phyloP scores from a whole-genome alignment of 352 stramenopile species.

The Phytophthora crassamura region DNA sequence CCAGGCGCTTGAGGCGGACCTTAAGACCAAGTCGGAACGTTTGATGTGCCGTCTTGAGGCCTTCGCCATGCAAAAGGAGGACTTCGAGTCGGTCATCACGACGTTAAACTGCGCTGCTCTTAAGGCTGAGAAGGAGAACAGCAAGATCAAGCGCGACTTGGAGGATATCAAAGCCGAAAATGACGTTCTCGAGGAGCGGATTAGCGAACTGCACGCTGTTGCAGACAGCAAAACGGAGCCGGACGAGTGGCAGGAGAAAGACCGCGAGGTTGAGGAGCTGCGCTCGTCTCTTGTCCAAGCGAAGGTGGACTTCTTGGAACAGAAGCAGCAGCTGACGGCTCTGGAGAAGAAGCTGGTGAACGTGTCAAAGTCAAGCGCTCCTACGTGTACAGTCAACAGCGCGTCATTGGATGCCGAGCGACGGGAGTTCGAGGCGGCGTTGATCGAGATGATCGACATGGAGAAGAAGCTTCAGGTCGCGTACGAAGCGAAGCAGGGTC shows the following conservation, averaged over 20 bases:
- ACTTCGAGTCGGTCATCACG: slow-evolving; percentile 37
- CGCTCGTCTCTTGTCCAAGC: slow-evolving; percentile 68
- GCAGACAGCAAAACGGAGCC: slow-evolving; percentile 44
- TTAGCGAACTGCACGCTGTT: slow-evolving; percentile 50
- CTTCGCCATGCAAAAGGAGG: slow-evolving; percentile 50
- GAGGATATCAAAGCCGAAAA: slow-evolving; percentile 63
- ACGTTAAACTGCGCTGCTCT: slow-evolving; percentile 24
- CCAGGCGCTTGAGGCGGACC: slow-evolving; percentile 32
- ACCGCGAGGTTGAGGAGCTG: slow-evolving; percentile 61
- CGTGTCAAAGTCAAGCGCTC: slow-evolving; percentile 45
- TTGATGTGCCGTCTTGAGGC: slow-evolving; percentile 30
- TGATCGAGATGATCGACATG: slow-evolving; percentile 77
- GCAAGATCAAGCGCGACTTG: slow-evolving; percentile 43
- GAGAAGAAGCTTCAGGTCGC: slow-evolving; percentile 68
- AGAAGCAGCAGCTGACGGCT: slow-evolving; percentile 61
- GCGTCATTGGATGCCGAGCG: slow-evolving; percentile 55
- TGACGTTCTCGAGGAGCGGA: slow-evolving; percentile 62
- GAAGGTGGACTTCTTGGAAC: slow-evolving; percentile 58
- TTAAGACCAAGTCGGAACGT: slow-evolving; percentile 32
- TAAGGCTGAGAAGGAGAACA: slow-evolving; percentile 34
- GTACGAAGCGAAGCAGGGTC: slow-evolving; percentile 62
- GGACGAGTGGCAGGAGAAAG: slow-evolving; percentile 51
- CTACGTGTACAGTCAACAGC: slow-evolving; percentile 28
- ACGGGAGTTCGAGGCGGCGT: slow-evolving; percentile 61
- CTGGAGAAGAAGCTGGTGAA: slow-evolving; percentile 66